Evolutionary conservation across 495 filamentous ascomycete species (phyloP).

Genomic region (Talaromyces adpressus): DNA sequence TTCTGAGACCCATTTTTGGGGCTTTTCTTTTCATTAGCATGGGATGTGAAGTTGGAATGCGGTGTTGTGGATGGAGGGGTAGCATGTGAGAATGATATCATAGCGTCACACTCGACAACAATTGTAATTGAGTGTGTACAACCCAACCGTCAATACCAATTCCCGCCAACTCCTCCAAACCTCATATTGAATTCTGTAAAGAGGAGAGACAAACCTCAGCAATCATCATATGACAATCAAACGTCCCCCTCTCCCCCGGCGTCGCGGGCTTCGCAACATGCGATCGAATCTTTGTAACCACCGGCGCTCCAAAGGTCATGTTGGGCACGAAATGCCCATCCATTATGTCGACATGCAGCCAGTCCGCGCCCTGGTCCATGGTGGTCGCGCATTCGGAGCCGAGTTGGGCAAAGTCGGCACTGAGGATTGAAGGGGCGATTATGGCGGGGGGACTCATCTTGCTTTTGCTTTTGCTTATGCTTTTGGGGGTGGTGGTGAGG

Average conservation of each 20-base stretch:
- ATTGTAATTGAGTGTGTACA: not conserved
- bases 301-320: constrained; percentile 91
- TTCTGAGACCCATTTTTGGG: constrained; percentile 94
- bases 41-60: not conserved
- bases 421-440: constrained; percentile 94
- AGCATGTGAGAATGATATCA: not conserved
- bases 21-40: constrained; percentile 45
- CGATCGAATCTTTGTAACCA: constrained; percentile 85
- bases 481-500: not conserved
- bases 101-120: not conserved
- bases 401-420: constrained; percentile 86
- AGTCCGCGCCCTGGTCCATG: constrained; percentile 79
- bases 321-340: constrained; percentile 98
- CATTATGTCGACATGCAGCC: constrained; percentile 78
- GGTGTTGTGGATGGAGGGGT: not conserved
- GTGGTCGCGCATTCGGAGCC: constrained; percentile 76
- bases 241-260: constrained; percentile 71
- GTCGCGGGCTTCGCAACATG: constrained; percentile 61
- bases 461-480: not conserved
- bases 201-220: constrained; percentile 58
- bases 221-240: constrained; percentile 99
- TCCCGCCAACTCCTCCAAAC: not conserved
- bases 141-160: not conserved
- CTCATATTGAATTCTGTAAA: not conserved
- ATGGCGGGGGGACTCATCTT: constrained; percentile 82